Conservation (phyloP, 495 filamentous ascomycete genomes). For the Aspergillus hancockii region DNA sequence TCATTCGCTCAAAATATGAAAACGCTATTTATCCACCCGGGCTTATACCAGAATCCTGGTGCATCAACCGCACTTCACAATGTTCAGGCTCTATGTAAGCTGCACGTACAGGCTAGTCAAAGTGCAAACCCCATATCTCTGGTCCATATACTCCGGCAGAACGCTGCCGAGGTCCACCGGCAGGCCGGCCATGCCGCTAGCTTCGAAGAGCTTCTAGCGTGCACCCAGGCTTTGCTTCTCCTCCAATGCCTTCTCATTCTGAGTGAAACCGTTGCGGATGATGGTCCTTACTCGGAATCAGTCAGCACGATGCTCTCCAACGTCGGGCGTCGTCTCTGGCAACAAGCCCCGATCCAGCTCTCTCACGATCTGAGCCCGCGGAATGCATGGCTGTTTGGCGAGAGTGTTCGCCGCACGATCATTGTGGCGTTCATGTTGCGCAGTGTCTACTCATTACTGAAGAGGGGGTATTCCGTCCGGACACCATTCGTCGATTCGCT, state of each 20-base stretch:
- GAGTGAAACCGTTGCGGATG: slow-evolving; percentile 19
- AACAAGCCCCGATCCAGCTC: slow-evolving; percentile 28
- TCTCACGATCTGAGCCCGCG: slow-evolving; percentile 30
- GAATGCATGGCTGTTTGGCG: slow-evolving; percentile 47
- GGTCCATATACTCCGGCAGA: slow-evolving; percentile 26
- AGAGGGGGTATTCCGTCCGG: slow-evolving; percentile 39
- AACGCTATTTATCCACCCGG: slow-evolving; percentile 39
- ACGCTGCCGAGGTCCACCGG: slow-evolving; percentile 17
- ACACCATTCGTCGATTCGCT: slow-evolving; percentile 37
- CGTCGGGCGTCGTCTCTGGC: slow-evolving; percentile 25
- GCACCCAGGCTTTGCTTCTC: slow-evolving; percentile 37
- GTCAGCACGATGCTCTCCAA: slow-evolving; percentile 24
- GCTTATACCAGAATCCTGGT: slow-evolving; percentile 26
- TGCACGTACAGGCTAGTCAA: slow-evolving; percentile 19
- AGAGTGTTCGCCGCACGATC: slow-evolving; percentile 46
- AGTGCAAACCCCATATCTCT: slow-evolving; percentile 10
- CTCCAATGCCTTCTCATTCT: slow-evolving; percentile 38
- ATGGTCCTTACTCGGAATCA: slow-evolving; percentile 23
- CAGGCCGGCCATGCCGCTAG: slow-evolving; percentile 21
- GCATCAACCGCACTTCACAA: slow-evolving; percentile 34
- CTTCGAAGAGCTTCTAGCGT: slow-evolving; percentile 39
- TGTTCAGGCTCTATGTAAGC: slow-evolving; percentile 23
- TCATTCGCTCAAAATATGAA: slow-evolving; percentile 23
- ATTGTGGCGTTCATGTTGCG: slow-evolving; percentile 38
- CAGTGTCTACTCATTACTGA: slow-evolving; percentile 41